Evolutionary conservation across 2,329 filamentous ascomycete species (phyloP).

Genomic region (Colletotrichum simmondsii): DNA sequence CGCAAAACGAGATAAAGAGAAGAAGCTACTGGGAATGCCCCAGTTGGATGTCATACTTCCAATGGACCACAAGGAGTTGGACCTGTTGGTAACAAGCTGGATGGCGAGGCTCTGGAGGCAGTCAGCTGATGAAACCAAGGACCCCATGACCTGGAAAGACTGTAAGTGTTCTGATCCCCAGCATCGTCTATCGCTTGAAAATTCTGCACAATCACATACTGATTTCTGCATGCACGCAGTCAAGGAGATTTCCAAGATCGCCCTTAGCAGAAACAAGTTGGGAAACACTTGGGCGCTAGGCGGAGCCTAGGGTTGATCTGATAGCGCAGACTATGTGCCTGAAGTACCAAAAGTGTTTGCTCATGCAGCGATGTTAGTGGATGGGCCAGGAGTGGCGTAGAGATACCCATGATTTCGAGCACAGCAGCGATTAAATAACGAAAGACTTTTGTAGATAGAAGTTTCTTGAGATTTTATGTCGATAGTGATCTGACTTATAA

Average conservation of each 20-base stretch:
- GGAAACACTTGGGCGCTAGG: neutral
- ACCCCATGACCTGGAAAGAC: constrained; percentile 39
- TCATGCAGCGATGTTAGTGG: no score
- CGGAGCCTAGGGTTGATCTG: neutral
- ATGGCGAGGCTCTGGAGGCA: constrained; percentile 43
- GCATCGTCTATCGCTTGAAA: neutral
- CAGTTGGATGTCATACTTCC: constrained; percentile 37
- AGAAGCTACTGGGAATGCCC: constrained; percentile 34
- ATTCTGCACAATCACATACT: no score
- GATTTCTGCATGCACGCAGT: neutral
- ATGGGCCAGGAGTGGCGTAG: neutral
- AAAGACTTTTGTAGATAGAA: no score
- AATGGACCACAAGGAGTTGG: constrained; percentile 40
- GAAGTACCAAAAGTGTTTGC: neutral
- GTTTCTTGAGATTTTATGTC: no score
- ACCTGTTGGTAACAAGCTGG: constrained; percentile 44
- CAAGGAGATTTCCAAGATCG: constrained; percentile 8
- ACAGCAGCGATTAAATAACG: neutral
- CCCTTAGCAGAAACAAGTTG: neutral
- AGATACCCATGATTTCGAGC: neutral
- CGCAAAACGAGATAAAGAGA: constrained; percentile 36
- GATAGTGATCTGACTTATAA: no score
- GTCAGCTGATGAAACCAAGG: constrained; percentile 37
- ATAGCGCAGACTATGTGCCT: neutral
- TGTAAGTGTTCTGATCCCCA: constrained; percentile 28